These are phyloP conservation scores for Trichoderma sp. DNA, from an alignment of 2,329 filamentous ascomycete genomes.

Conservation along the genomic window DNA sequence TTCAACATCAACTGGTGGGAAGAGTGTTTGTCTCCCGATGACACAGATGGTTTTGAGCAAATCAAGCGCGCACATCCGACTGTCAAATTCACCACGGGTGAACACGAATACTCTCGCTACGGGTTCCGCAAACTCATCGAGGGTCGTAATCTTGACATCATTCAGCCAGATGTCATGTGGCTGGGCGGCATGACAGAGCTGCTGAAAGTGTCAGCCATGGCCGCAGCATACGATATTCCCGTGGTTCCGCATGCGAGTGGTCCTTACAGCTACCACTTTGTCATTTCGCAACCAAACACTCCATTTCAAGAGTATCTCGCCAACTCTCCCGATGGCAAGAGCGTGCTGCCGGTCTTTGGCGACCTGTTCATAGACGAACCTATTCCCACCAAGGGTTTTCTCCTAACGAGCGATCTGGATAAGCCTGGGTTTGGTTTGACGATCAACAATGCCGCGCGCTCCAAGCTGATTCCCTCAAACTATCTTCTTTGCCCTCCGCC, in stretches of 20 bases:
- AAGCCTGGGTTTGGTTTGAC: conserved; percentile 90
- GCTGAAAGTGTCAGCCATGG: conserved; percentile 84
- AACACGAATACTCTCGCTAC: conserved; percentile 93
- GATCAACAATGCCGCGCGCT: conserved; percentile 71
- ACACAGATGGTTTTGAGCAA: conserved; percentile 85
- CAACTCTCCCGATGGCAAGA: conserved; percentile 88
- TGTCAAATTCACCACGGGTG: conserved; percentile 91
- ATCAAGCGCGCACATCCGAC: conserved; percentile 89
- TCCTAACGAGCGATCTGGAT: conserved; percentile 78
- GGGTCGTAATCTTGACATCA: conserved; percentile 86
- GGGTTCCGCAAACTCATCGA: conserved; percentile 94
- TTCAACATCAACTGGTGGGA: conserved; percentile 97
- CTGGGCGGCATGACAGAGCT: conserved; percentile 90
- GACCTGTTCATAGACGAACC: conserved; percentile 90
- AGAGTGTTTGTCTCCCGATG: conserved; percentile 87
- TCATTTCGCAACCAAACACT: conserved; percentile 87
- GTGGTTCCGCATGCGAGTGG: conserved; percentile 94
- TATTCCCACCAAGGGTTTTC: conserved; percentile 76
- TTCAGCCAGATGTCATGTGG: conserved; percentile 98
- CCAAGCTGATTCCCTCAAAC: conserved; percentile 73
- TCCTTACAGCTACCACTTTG: conserved; percentile 94
- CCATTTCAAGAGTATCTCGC: conserved; percentile 96
- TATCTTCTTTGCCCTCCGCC: conserved; percentile 70
- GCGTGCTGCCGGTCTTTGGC: conserved; percentile 74
- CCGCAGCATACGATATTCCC: conserved; percentile 89